phyloP scores from a whole-genome alignment of 768 basidiomycete genomes.

The Agaricus subrufescens region DNA sequence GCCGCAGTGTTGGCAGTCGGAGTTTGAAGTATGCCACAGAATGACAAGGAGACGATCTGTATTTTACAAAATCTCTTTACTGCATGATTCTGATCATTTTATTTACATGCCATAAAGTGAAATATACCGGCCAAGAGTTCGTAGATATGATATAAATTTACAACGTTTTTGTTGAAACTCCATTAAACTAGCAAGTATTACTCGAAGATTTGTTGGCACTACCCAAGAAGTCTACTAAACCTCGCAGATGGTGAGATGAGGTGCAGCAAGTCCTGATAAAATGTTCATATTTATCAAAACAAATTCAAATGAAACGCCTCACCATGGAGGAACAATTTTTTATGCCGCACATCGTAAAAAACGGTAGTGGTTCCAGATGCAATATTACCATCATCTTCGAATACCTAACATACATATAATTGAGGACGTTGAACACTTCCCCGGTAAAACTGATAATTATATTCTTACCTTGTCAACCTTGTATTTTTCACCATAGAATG shows the following conservation, averaged over 20 bases:
- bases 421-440: slow-evolving; percentile 4
- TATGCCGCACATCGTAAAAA: slow-evolving; percentile 47
- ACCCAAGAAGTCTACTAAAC: slow-evolving; percentile 13
- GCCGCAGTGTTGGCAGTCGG: too few species aligned
- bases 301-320: slow-evolving; percentile 12
- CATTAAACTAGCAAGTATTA: background rate
- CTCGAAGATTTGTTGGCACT: background rate
- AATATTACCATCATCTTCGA: slow-evolving; percentile 61
- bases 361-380: slow-evolving; percentile 54
- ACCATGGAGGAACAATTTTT: slow-evolving; percentile 58
- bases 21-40: too few species aligned
- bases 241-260: slow-evolving; percentile 26
- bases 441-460: background rate
- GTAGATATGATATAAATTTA: too few species aligned
- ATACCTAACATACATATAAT: slow-evolving; percentile 35
- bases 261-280: slow-evolving; percentile 23
- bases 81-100: background rate
- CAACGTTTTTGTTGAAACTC: too few species aligned
- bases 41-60: too few species aligned
- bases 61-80: too few species aligned
- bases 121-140: too few species aligned
- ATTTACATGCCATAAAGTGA: too few species aligned
- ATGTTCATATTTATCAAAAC: background rate
- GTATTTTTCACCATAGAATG: slow-evolving; percentile 59
- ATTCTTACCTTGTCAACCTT: slow-evolving; percentile 48